Evolutionary conservation across 768 basidiomycete genomes (phyloP), one percentile per base, ranked within the genome.

Genomic region (Russula olivacea): DNA sequence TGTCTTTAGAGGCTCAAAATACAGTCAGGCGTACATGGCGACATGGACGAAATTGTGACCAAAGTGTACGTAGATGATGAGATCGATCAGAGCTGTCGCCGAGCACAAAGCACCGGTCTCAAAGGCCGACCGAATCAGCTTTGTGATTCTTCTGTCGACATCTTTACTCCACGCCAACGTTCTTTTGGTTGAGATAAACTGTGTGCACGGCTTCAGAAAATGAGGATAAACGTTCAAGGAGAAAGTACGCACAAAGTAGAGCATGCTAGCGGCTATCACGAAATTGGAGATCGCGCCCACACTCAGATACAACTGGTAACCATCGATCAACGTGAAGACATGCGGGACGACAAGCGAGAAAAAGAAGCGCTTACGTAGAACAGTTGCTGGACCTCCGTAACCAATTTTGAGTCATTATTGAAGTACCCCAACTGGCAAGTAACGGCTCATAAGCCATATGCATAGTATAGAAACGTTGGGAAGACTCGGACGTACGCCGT

Each of bases 61-160:
- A 19, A 12, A 21, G 21, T 10, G 19, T 17, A 56, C 0, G 32
- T 32, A 56, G 10, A 56, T 3, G 28, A 3, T 19, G 3, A 61
- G 48, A 28, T 61, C 54, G 9, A 61, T 6, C n/a, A 30, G n/a
- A 23, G 50, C 55, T 1, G 48, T 30, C 14, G 10, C 48, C 8
- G 55, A 48, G 6, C n/a, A n/a, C 19, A 61, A 7, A 28, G 41
- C 38, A 38, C 61, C 61, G 2, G 61, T 56, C 55, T 56, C 61
- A 38, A 61, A 28, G 48, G 47, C 34, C n/a, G 19, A 12, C 14
- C 41, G 61, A 17, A 56, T 34, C 38, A 61, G n/a, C 38, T 56
- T 50, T n/a, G 54, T 56, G n/a, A 61, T 11, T 8, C 30, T 56
- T 15, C 28, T 30, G 54, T 56, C 36, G 0, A 25, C 8, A 15